These are phyloP conservation scores for Fusarium aywerte DNA, from an alignment of 2,329 filamentous ascomycete species.

Conservation along the genomic window DNA sequence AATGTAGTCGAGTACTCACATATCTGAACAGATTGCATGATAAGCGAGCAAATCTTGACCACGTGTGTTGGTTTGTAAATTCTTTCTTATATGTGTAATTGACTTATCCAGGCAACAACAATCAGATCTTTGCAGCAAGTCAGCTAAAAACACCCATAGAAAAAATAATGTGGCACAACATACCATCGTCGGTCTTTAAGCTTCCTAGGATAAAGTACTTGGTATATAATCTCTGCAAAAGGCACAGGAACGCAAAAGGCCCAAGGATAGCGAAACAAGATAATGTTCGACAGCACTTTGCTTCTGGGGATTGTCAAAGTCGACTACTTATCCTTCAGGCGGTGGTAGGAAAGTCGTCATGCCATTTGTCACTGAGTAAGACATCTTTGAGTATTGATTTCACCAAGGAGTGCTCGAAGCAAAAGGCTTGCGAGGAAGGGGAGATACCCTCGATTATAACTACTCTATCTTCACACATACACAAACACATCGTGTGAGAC, in stretches of 20 bases:
- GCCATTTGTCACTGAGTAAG: constrained; percentile 38
- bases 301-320: constrained; percentile 47
- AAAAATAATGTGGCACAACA: not conserved
- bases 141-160: not conserved
- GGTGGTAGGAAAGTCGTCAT: constrained; percentile 39
- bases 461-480: not conserved
- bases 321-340: constrained; percentile 46
- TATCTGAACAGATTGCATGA: constrained; percentile 42
- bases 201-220: constrained; percentile 36
- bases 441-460: not conserved
- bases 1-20: constrained; percentile 8
- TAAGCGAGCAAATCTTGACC: constrained; percentile 30
- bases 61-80: not conserved
- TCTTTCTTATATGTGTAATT: rapidly evolving
- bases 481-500: not conserved
- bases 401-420: not conserved
- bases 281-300: constrained; percentile 41
- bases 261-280: constrained; percentile 42
- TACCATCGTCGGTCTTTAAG: constrained; percentile 37
- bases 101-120: constrained; percentile 25
- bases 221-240: constrained; percentile 47
- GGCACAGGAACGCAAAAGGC: constrained; percentile 23
- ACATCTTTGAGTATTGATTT: not conserved
- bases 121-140: constrained; percentile 13
- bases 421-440: no score